Conservation (phyloP, 2,329 filamentous ascomycete species). For the Elsinoe arachidis region DNA sequence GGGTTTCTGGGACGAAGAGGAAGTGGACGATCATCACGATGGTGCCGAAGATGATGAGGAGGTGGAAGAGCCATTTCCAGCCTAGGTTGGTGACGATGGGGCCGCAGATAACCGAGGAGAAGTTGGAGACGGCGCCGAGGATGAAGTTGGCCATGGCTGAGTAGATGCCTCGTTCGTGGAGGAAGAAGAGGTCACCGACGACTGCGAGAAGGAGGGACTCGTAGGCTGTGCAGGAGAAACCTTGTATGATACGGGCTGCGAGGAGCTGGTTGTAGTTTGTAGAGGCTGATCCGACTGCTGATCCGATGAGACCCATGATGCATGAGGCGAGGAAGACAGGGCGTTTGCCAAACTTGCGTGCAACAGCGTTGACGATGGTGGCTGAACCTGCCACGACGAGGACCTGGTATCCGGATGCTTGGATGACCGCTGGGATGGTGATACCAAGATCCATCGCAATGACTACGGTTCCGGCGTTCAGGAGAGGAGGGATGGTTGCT, state of each 20-base stretch:
- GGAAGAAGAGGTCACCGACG: conserved; percentile 49
- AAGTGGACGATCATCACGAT: conserved; percentile 37
- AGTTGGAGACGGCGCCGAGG: conserved; percentile 29
- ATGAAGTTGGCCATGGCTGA: conserved; percentile 30
- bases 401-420: conserved; percentile 32
- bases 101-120: conserved; percentile 30
- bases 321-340: conserved; percentile 26
- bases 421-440: conserved; percentile 26
- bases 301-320: conserved; percentile 19
- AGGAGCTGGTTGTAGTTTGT: conserved; percentile 25
- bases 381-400: conserved; percentile 29
- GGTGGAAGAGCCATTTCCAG: conserved; percentile 37
- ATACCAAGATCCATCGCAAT: conserved; percentile 26
- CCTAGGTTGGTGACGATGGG: conserved; percentile 29
- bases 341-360: conserved; percentile 28
- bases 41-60: conserved; percentile 40
- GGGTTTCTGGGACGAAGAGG: conserved; percentile 45
- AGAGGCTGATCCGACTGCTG: conserved; percentile 20
- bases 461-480: conserved; percentile 29
- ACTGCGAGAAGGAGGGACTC: conserved; percentile 43
- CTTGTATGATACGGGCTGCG: conserved; percentile 43
- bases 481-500: conserved; percentile 24
- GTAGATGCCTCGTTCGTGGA: conserved; percentile 47
- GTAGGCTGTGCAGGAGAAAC: conserved; percentile 45
- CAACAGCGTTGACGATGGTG: conserved; percentile 21